phyloP scores from a whole-genome alignment of 2,329 filamentous ascomycete species.

The Chaetothyriales sp. region DNA sequence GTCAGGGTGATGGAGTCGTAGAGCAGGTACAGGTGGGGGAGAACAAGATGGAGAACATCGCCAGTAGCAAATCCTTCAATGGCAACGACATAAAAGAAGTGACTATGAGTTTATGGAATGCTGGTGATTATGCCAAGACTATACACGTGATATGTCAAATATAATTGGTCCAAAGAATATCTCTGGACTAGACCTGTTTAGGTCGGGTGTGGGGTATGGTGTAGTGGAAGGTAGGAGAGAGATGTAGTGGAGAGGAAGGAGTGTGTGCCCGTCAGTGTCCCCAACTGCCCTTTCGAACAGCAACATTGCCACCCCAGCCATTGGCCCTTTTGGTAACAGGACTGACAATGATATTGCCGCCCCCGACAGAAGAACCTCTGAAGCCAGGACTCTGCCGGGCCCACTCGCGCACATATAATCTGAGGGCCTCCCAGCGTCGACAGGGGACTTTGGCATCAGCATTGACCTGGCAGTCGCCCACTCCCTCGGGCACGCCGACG shows the following conservation, averaged over 20 bases:
- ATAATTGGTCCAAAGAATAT: no score
- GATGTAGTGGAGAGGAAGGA: no score
- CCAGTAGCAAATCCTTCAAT: no score
- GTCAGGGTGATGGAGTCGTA: constrained; percentile 1
- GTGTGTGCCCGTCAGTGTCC: constrained; percentile 12
- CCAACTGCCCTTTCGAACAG: constrained; percentile 15
- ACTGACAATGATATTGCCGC: constrained; percentile 4
- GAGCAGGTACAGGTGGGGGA: no score
- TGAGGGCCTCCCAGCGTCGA: constrained; percentile 69
- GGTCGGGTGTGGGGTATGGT: no score
- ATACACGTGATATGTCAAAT: no score
- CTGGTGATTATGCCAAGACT: no score
- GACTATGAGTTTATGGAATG: no score
- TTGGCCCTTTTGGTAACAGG: constrained; percentile 7
- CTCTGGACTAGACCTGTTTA: no score
- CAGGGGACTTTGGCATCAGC: constrained; percentile 37
- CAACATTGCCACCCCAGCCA: constrained; percentile 10
- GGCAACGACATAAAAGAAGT: no score
- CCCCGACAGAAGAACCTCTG: constrained; percentile 23
- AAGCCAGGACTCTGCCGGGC: constrained; percentile 70
- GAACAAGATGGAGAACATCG: no score
- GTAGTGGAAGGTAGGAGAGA: no score
- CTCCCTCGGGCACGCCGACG: constrained; percentile 37
- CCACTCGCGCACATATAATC: constrained; percentile 77
- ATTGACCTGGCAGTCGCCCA: neutral